Percentiles rank a stretch among this genome's conserved stretches.
Conservation (phyloP, 768 basidiomycete species). For the Mycena vulgaris region DNA sequence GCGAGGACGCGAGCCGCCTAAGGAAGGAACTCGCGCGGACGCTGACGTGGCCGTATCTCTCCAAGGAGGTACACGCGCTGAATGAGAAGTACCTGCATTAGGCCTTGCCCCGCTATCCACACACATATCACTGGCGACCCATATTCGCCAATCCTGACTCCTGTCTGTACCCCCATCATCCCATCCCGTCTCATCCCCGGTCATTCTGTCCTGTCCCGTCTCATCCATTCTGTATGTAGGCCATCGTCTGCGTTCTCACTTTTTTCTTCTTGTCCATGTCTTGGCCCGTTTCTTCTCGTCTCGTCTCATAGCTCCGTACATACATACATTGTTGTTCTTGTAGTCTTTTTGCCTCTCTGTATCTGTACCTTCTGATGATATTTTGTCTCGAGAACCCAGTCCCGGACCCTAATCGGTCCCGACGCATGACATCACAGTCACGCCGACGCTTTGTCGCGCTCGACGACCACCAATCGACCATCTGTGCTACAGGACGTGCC, state of each 20-base stretch:
- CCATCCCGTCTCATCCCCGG: not conserved
- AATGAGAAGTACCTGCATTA: constrained; percentile 85
- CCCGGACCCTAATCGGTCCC: not conserved
- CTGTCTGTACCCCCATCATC: not conserved
- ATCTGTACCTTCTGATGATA: not conserved
- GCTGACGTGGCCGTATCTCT: constrained; percentile 88
- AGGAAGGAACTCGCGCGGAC: constrained; percentile 75
- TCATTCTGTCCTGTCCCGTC: not conserved
- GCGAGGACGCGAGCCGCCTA: constrained; percentile 64
- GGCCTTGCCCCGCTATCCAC: not conserved
- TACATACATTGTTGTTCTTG: constrained; percentile 27
- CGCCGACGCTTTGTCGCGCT: not conserved
- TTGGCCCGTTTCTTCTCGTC: not conserved
- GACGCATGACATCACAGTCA: constrained; percentile 10
- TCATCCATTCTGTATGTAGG: not conserved
- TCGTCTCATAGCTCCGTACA: constrained; percentile 12
- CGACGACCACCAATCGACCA: not conserved
- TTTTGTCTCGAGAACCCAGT: not conserved
- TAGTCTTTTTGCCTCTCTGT: not conserved
- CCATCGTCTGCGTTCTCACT: not conserved
- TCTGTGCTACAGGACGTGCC: not conserved
- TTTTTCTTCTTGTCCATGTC: not conserved
- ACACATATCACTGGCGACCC: not conserved
- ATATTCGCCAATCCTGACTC: not conserved
- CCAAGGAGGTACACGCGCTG: constrained; percentile 86